Base-by-base conservation (phyloP, 1,284 basidiomycete species). In the Neolentinus lepideus region DNA sequence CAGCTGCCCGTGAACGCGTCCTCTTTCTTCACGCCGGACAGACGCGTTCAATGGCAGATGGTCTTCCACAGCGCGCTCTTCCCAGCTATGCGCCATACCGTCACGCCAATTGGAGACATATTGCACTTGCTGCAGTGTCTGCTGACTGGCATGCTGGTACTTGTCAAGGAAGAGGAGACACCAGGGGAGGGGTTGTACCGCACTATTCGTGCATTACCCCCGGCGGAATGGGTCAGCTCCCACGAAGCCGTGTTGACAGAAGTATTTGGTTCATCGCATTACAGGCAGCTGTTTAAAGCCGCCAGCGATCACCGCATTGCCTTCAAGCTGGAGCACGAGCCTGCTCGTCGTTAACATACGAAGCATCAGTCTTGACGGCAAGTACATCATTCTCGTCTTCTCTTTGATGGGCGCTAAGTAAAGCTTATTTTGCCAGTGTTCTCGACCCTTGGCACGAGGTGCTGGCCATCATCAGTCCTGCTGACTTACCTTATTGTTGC, bases 1-100 rank as follows among this genome's bases (percentile, higher is more conserved):
- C 83, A 88, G 65, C 78, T 90, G 51, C 88, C 88, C 6, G 74
- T 83, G 56, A 81, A 90, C 61, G 88, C 88, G 51, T 85, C 84
- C 29, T 88, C 88, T 19, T 91, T 91, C 70, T 91, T 91, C 72
- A 86, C 85, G 54, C 87, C 88, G 12, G 86, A 90, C 67, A 75
- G 89, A 62, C 80, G 86, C 59, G 79, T 90, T 47, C 88, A 90
- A 65, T 91, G 89, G 88, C 83, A 91, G 68, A 90, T 91, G 88
- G 87, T 90, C 60, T 91, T 91, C 67, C 88, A 91, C 68, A 83
- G 81, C 64, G 87, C 89, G 66, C 82, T 85, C 57, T 91, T 90
- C 72, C 86, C 86, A 60, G 84, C 83, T 46, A 80, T 90, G 60
- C 79, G 88, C 47, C 86, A 88, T 70, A 83, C 86, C 64, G 83